phyloP scores from a whole-genome alignment of 2,329 filamentous ascomycete genomes.

The Aspergillus intermedius region DNA sequence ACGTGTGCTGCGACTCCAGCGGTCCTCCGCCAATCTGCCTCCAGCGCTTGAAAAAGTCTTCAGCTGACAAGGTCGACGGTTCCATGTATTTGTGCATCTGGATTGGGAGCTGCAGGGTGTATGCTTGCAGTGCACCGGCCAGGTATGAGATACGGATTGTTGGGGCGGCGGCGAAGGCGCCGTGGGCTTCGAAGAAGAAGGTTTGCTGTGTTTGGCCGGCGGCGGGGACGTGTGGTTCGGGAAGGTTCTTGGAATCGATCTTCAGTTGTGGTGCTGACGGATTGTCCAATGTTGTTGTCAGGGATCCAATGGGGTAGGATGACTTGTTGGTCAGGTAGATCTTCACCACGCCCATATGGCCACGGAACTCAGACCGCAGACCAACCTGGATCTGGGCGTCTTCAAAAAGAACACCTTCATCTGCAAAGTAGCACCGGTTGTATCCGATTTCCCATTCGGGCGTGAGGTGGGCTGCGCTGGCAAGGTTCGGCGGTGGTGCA shows the following conservation, averaged over 20 bases:
- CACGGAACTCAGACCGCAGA: conserved; percentile 85
- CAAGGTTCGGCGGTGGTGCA: conserved; percentile 68
- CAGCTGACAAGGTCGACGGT: conserved; percentile 71
- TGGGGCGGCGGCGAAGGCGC: conserved; percentile 70
- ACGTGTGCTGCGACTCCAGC: conserved; percentile 81
- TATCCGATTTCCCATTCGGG: conserved; percentile 93
- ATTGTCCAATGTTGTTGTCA: conserved; percentile 89
- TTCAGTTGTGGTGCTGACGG: conserved; percentile 59
- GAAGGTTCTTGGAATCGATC: conserved; percentile 80
- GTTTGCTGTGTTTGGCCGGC: conserved; percentile 83
- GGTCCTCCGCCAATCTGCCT: conserved; percentile 91
- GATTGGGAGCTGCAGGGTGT: conserved; percentile 85
- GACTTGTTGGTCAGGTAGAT: conserved; percentile 96
- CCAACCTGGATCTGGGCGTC: conserved; percentile 92
- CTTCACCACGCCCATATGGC: conserved; percentile 91
- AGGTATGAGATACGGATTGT: conserved; percentile 93
- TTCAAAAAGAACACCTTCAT: conserved; percentile 88
- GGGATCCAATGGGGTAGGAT: conserved; percentile 73
- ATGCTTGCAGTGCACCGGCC: conserved; percentile 82
- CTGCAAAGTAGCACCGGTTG: conserved; percentile 68
- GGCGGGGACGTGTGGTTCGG: conserved; percentile 70
- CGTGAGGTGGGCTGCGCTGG: conserved; percentile 84
- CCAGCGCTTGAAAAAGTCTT: conserved; percentile 99
- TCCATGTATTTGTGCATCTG: conserved; percentile 96
- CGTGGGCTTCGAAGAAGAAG: conserved; percentile 84